Base-by-base conservation (phyloP, 129 eudicot species). In the Flaveria trinervia region DNA sequence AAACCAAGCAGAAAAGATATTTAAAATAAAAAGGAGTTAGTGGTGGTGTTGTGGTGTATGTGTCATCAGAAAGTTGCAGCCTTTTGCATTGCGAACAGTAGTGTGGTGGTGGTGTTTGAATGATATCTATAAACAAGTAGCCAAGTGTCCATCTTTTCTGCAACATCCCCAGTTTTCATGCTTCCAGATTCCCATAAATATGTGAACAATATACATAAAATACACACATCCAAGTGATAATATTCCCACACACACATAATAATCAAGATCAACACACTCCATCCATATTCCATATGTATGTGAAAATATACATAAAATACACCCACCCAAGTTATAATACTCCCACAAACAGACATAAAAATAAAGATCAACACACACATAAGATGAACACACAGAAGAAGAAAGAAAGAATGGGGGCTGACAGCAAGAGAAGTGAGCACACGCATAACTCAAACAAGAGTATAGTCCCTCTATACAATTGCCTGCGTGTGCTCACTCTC, bases 381-480 rank as follows among this genome's bases (percentile, higher is more conserved):
- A 18, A 9, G 56, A 65, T 60, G 14, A 14, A n/a, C 45, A 67
- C 7, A 41, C 18, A 28, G 20, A 14, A 80, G 50, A 41, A 74
- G 79, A 67, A 73, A 73, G 62, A 79, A 48, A 72, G 72, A 70
- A 22, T 25, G 70, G 41, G 70, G 77, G 84, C 85, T 85, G 89
- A 85, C 89, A 85, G 86, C 76, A 82, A 85, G 84, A 85, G 89
- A 75, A 79, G 86, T 83, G 89, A 85, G 89, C 89, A 85, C 86
- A 85, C 84, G 80, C 82, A 75, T 56, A 73, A 68, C 28, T 71
- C 48, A 45, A 74, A 75, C 80, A 79, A 79, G 48, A 16, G 75
- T 75, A 79, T 79, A 82, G 76, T 81, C 68, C 57, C 70, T 59
- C 80, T 85, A 82, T 74, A 85, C 81, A 72, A 51, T 55, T 67